Evolutionary conservation across 2,329 filamentous ascomycete genomes (phyloP), one percentile per base, ranked within the genome.

Genomic region (Xylaria sp.): DNA sequence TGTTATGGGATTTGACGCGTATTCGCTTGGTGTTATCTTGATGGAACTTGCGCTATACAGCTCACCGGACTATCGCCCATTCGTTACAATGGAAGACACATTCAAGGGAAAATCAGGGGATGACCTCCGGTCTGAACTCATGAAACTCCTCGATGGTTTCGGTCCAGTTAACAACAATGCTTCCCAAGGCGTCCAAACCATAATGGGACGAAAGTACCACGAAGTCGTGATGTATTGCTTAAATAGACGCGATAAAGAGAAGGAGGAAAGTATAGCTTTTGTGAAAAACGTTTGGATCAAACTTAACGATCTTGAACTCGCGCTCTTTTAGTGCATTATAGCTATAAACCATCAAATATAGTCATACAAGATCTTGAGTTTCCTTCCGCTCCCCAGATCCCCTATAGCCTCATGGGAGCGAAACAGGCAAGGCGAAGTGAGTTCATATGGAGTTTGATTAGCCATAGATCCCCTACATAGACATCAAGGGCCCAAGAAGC

Each of bases 171-270:
- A n/a, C n/a, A 46, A 10, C 42, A 46, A 46, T 20, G 9, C 42
- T 23, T 46, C n/a, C 42, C n/a, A 20, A 10, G n/a, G n/a, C n/a
- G n/a, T 46, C 10, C n/a, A 46, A 20, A 9, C 42, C 4, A 46
- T 46, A 20, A 46, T 46, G 42, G 42, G 42, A 4, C n/a, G 42
- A 46, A 46, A 46, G n/a, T 46, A 46, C 20, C 42, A 20, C 4
- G 42, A 46, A 46, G 42, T 46, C n/a, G 42, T 46, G 10, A 23
- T 46, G 42, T 46, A 46, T 46, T 46, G 42, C n/a, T 46, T 46
- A n/a, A n/a, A 46, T 46, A 46, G 42, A 46, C 42, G 42, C 42
- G 42, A 46, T 23, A 46, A 9, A 46, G 42, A 46, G 42, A 46
- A 46, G 42, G n/a, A 20, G n/a, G 42, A 42, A 42, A 42, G 42